Evolutionary conservation across 805 yeast genomes (phyloP).

Genomic region (Candida mattraensis): DNA sequence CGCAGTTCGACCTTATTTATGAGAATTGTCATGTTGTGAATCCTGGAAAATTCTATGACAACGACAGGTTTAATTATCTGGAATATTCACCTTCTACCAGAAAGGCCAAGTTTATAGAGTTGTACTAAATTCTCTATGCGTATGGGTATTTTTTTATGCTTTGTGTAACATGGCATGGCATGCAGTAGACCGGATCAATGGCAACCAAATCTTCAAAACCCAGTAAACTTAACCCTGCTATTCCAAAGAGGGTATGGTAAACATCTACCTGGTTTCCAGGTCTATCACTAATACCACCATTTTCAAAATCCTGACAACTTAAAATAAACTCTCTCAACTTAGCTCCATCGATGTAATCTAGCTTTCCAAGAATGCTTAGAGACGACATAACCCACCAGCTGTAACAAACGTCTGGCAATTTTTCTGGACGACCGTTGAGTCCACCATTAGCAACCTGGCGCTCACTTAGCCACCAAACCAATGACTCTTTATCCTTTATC

Average conservation of each 20-base stretch:
- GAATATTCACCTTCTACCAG: conserved; percentile 69
- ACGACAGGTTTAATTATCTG: conserved; percentile 59
- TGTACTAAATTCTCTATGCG: conserved; percentile 28
- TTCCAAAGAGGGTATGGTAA: conserved; percentile 87
- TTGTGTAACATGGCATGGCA: conserved; percentile 55
- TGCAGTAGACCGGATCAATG: conserved; percentile 85
- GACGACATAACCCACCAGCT: conserved; percentile 96
- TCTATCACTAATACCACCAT: conserved; percentile 92
- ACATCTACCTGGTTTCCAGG: conserved; percentile 91
- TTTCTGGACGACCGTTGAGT: conserved; percentile 93
- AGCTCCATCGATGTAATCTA: conserved; percentile 74
- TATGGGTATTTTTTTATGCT: conserved; percentile 33
- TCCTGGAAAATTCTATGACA: conserved; percentile 54
- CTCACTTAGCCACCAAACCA: conserved; percentile 88
- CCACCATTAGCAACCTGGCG: conserved; percentile 89
- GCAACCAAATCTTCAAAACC: conserved; percentile 57
- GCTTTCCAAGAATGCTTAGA: conserved; percentile 60
- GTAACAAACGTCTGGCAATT: conserved; percentile 95
- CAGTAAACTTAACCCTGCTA: conserved; percentile 82
- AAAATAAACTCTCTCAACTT: conserved; percentile 68
- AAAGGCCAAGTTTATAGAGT: conserved; percentile 46
- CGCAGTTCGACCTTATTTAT: conserved; percentile 71
- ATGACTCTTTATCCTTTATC: conserved; percentile 42
- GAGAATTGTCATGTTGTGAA: conserved; percentile 82
- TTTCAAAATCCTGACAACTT: conserved; percentile 68